These are phyloP conservation scores for Cicer bijugum DNA, from an alignment of 306 rosid species.

Conservation along the genomic window DNA sequence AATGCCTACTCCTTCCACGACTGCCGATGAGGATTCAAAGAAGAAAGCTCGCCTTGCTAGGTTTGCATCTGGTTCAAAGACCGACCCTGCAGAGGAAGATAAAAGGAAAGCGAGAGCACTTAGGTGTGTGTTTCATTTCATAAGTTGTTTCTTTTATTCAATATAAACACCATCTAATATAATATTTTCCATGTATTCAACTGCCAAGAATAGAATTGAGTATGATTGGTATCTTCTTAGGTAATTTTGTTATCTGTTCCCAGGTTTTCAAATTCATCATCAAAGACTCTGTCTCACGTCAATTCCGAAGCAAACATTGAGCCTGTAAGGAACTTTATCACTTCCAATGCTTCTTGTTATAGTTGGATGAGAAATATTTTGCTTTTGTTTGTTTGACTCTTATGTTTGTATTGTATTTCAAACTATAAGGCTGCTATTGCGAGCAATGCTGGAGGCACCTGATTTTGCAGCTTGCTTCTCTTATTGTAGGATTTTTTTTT, in stretches of 20 bases:
- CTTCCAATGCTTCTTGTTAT: not conserved
- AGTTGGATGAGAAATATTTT: not conserved
- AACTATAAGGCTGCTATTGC: constrained; percentile 63
- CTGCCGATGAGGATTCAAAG: constrained; percentile 64
- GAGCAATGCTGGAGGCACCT: constrained; percentile 72
- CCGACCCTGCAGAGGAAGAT: constrained; percentile 77
- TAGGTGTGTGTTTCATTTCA: constrained; percentile 64
- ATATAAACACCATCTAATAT: too few relatives aligned
- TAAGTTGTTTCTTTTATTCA: not conserved
- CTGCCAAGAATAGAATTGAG: not conserved
- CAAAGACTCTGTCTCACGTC: constrained; percentile 53
- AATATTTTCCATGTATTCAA: not conserved
- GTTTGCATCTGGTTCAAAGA: constrained; percentile 62
- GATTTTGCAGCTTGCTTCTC: constrained; percentile 46
- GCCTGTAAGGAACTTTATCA: constrained; percentile 56
- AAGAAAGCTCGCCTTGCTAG: constrained; percentile 91
- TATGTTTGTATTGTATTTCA: constrained; percentile 42
- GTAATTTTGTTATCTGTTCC: constrained; percentile 29
- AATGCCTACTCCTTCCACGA: constrained; percentile 52
- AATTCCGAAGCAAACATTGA: constrained; percentile 64
- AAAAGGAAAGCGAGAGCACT: constrained; percentile 81
- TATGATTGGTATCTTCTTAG: constrained; percentile 9
- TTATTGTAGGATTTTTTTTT: constrained; percentile 55
- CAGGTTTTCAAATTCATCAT: constrained; percentile 69
- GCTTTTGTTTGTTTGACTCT: constrained; percentile 42